Evolutionary conservation across 2,329 filamentous ascomycete species (phyloP).

Genomic region (Trichoderma polysporum): DNA sequence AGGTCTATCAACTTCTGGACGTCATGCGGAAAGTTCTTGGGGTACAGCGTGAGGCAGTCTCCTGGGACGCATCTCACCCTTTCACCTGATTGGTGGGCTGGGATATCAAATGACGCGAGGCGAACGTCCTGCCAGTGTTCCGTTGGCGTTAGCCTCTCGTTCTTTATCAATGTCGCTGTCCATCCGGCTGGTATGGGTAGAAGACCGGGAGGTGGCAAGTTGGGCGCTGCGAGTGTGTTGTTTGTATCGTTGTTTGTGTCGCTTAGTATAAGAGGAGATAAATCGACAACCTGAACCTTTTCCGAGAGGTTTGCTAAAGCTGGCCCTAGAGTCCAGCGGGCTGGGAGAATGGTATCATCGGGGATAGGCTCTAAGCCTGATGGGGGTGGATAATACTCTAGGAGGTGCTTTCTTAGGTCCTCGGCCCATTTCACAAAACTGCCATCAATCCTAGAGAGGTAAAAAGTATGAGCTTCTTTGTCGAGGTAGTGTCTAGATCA

Average conservation of each 20-base stretch:
- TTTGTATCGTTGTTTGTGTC: constrained; percentile 26
- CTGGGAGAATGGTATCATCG: constrained; percentile 69
- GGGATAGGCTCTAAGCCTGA: constrained; percentile 67
- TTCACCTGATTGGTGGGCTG: constrained; percentile 25
- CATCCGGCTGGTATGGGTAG: constrained; percentile 60
- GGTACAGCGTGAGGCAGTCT: constrained; percentile 77
- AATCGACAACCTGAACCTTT: background rate
- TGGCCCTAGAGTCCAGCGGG: constrained; percentile 56
- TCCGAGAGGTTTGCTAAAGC: constrained; percentile 24
- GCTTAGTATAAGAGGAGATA: background rate
- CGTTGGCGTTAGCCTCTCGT: constrained; percentile 69
- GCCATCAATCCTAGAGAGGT: constrained; percentile 67
- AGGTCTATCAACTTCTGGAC: constrained; percentile 75
- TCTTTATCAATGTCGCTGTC: constrained; percentile 60
- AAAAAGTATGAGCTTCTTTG: background rate
- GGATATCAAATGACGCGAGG: constrained; percentile 62
- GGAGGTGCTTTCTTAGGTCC: constrained; percentile 63
- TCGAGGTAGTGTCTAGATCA: background rate
- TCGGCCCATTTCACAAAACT: constrained; percentile 77
- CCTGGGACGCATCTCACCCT: constrained; percentile 60
- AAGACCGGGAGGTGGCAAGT: constrained; percentile 32
- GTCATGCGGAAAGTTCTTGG: constrained; percentile 81
- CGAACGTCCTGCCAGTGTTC: constrained; percentile 95
- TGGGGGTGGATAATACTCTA: constrained; percentile 68
- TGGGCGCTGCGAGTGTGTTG: constrained; percentile 20